Conservation (phyloP, 305 asterid genomes). For the Ajuga reptans region DNA sequence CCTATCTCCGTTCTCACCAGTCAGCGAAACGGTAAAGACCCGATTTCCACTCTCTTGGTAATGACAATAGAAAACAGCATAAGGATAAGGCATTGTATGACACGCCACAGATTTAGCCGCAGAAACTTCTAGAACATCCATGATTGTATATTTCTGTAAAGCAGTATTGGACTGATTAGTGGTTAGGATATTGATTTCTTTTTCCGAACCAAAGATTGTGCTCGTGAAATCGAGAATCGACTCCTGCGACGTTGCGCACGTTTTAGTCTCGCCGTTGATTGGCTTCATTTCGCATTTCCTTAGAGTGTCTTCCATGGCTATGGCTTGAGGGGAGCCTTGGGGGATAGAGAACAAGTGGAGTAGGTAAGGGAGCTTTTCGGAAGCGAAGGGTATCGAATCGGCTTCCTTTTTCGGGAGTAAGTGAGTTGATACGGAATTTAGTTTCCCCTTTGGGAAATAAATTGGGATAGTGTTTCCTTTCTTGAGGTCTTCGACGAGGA, state of each 20-base stretch:
- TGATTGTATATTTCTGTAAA: conserved; percentile 40
- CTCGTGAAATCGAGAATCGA: conserved; percentile 50
- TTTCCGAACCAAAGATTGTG: conserved; percentile 28
- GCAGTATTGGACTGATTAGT: conserved; percentile 31
- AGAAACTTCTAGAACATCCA: conserved; percentile 24
- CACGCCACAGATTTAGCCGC: conserved; percentile 51
- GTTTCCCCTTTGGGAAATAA: conserved; percentile 43
- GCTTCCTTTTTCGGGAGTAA: conserved; percentile 46
- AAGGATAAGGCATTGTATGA: conserved; percentile 70
- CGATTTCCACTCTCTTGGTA: conserved; percentile 42
- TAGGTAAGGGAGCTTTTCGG: conserved; percentile 34
- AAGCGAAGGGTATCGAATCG: conserved; percentile 52
- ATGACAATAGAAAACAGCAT: conserved; percentile 60
- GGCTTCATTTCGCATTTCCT: conserved; percentile 46
- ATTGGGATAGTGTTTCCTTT: conserved; percentile 42
- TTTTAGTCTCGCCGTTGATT: conserved; percentile 58
- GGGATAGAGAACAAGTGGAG: conserved; percentile 43
- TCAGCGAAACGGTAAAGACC: conserved; percentile 42
- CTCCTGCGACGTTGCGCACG: conserved; percentile 56
- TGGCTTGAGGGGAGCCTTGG: conserved; percentile 49
- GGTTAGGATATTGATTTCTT: conserved; percentile 27
- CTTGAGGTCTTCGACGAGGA: conserved; percentile 44
- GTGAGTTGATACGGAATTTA: conserved; percentile 25
- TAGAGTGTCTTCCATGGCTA: conserved; percentile 56
- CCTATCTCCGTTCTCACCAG: conserved; percentile 41